These are phyloP conservation scores for Oryza longistaminata DNA, from an alignment of 176 grass and related monocot species.

Conservation along the genomic window DNA sequence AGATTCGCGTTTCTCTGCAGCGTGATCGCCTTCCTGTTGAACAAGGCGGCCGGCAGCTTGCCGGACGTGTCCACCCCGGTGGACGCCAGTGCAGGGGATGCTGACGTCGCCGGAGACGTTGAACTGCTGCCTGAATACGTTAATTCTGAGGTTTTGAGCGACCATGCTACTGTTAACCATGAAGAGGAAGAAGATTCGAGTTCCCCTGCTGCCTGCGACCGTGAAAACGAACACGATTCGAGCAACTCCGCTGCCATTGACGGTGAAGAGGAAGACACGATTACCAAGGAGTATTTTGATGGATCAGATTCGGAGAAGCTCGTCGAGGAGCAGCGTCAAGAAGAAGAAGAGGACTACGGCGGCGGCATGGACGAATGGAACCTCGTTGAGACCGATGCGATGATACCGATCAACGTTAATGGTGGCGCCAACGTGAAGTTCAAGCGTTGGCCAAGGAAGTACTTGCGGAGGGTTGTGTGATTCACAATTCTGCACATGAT, in stretches of 20 bases:
- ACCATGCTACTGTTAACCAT: neutral
- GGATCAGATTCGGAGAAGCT: constrained; percentile 21
- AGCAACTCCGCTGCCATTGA: neutral
- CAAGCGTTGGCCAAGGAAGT: neutral
- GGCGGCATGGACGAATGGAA: constrained; percentile 26
- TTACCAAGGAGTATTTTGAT: neutral
- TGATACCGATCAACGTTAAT: neutral
- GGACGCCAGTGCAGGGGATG: neutral
- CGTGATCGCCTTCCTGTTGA: neutral
- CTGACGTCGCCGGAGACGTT: neutral
- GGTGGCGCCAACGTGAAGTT: neutral
- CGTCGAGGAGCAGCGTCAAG: neutral
- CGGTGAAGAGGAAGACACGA: neutral
- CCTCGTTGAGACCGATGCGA: constrained; percentile 5
- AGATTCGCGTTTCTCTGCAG: neutral
- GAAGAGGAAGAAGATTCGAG: neutral
- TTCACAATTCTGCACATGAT: neutral
- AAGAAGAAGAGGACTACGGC: neutral
- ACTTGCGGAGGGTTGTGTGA: neutral
- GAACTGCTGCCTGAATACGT: neutral
- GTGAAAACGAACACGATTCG: neutral
- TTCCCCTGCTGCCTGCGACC: neutral
- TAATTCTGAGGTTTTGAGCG: neutral
- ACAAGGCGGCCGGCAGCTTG: neutral
- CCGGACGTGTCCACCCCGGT: neutral